Evolutionary conservation across 169 alveolate genomes (phyloP), one percentile per base, ranked within the genome.

Genomic region (Plasmodium ovale): DNA sequence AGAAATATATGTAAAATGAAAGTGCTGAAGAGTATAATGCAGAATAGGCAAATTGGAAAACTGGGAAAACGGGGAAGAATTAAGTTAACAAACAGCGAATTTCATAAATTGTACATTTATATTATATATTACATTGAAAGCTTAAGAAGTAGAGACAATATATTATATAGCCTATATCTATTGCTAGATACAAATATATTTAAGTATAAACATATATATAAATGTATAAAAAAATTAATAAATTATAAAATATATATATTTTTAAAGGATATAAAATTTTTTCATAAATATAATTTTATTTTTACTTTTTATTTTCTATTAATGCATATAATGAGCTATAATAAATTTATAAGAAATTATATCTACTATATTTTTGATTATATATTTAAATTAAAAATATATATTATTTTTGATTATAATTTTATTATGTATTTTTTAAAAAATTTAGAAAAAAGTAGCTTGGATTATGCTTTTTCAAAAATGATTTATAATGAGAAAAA

Each of bases 321-420:
- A 42, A 65, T 65, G 71, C 64, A 82, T 65, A 82, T 82, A n/a
- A 82, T 82, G 90, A 82, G 49, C 33, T 82, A 65, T 53, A 82
- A 82, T 33, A 82, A 82, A 42, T 53, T 82, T 7, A 39, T 82
- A 39, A 37, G 90, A 23, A 82, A 82, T 53, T 82, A 82, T 51
- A 65, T 82, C 7, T 82, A 82, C 44, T 82, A 49, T 16, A 65
- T 82, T 9, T 82, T 82, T 65, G 90, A 82, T 23, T 58, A 82
- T 21, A 65, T 82, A 19, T 82, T 65, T 58, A 82, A 82, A 37
- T 49, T 67, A 19, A 82, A 64, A 25, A 25, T 82, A 25, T 65
- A 49, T 31, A 25, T 53, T 10, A 14, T 82, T 49, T 82, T 29
- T 33, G 90, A 82, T 16, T 29, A 51, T 14, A 25, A 2, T 0